These are phyloP conservation scores for Bipolaris sorokiniana DNA, from an alignment of 2,329 filamentous ascomycete genomes.

Conservation along the genomic window DNA sequence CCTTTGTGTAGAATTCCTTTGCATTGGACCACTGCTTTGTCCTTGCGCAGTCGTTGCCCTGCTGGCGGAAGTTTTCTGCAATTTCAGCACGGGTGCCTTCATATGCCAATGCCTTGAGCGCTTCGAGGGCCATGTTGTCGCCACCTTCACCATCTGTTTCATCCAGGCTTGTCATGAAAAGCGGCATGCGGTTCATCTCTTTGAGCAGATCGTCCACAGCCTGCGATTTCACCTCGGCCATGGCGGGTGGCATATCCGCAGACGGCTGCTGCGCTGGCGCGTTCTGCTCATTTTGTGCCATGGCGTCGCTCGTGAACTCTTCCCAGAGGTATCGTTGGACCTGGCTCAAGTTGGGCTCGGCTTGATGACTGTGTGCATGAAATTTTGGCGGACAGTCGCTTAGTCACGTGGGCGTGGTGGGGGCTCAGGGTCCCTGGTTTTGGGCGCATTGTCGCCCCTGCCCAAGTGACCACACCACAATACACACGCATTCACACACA, in stretches of 20 bases:
- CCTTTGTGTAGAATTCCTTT: slow-evolving; percentile 89
- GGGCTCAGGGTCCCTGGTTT: slow-evolving; percentile 9
- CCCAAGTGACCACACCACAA: background rate
- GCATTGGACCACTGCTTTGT: slow-evolving; percentile 78
- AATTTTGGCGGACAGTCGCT: slow-evolving; percentile 30
- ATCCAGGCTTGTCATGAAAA: slow-evolving; percentile 94
- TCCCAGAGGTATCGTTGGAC: background rate
- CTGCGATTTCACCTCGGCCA: slow-evolving; percentile 63
- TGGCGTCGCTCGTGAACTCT: slow-evolving; percentile 10
- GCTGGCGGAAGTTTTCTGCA: slow-evolving; percentile 82
- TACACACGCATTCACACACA: background rate
- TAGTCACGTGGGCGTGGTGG: slow-evolving; percentile 27
- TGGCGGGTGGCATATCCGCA: slow-evolving; percentile 62
- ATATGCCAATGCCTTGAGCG: slow-evolving; percentile 86
- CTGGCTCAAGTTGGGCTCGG: slow-evolving; percentile 3
- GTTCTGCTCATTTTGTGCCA: slow-evolving; percentile 25
- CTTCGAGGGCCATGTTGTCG: slow-evolving; percentile 83
- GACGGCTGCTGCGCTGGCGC: slow-evolving; percentile 30
- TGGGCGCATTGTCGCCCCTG: slow-evolving; percentile 1
- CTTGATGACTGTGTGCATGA: slow-evolving; percentile 9
- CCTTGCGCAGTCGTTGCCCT: slow-evolving; percentile 87
- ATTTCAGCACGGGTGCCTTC: slow-evolving; percentile 89
- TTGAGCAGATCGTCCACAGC: slow-evolving; percentile 65
- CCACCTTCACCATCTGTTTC: slow-evolving; percentile 65
- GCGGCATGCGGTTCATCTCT: slow-evolving; percentile 73